A percentile compares a stretch with the other conserved stretches of the same genome.
These are phyloP conservation scores for Phytopythium oedochilum DNA, from an alignment of 352 stramenopile species.

Conservation along the genomic window DNA sequence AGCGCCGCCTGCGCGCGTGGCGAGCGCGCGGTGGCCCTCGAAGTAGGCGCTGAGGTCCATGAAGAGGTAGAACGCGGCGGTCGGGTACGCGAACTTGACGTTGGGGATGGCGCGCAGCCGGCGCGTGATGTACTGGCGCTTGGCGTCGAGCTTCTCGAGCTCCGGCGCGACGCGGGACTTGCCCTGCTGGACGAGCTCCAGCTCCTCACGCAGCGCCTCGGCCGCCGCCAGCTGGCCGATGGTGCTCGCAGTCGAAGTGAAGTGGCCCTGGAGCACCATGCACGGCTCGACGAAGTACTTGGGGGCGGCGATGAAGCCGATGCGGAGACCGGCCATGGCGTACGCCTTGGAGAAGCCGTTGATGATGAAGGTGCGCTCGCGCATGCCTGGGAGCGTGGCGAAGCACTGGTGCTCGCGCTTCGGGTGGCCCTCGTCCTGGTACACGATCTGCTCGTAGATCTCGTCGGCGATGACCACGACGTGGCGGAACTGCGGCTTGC, in stretches of 20 bases:
- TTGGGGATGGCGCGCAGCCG: conserved; percentile 77
- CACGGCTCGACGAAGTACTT: conserved; percentile 77
- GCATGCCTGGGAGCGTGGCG: conserved; percentile 76
- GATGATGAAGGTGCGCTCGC: conserved; percentile 89
- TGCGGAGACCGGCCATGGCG: conserved; percentile 94
- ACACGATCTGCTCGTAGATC: conserved; percentile 96
- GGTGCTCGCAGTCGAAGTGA: conserved; percentile 93
- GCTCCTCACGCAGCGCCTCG: conserved; percentile 83
- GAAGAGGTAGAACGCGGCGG: conserved; percentile 96
- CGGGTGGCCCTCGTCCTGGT: conserved; percentile 62
- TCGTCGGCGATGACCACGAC: conserved; percentile 91
- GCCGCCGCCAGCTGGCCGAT: conserved; percentile 91
- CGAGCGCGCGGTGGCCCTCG: no score
- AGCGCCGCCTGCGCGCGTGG: conserved; percentile 24
- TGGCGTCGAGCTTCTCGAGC: conserved; percentile 54
- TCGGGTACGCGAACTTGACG: conserved; percentile 80
- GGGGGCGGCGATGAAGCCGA: conserved; percentile 88
- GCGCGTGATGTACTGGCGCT: conserved; percentile 89
- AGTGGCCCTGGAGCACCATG: conserved; percentile 93
- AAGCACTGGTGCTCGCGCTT: conserved; percentile 62
- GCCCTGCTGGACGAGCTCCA: conserved; percentile 37
- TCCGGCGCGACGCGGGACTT: conserved; percentile 24
- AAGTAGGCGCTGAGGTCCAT: conserved; percentile 62
- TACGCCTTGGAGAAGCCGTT: conserved; percentile 97
- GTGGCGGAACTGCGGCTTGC: conserved; percentile 54